Conservation (phyloP, 441 rosid species). For the Pelargonium cotyledonis region DNA sequence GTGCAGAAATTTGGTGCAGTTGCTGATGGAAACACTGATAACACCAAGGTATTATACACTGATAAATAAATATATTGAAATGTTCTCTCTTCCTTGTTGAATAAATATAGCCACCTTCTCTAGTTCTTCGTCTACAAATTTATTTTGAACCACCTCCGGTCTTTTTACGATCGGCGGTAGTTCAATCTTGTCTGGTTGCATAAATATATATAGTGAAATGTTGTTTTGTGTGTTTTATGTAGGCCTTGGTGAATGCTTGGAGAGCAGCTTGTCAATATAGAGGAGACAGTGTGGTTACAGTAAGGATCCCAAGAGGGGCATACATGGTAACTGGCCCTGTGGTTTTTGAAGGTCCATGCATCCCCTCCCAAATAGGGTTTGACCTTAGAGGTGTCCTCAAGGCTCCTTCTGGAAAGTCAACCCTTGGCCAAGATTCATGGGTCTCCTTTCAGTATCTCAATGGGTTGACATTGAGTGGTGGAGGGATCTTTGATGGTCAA, state of each 20-base stretch:
- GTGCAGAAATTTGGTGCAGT: neutral
- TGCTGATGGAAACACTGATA: constrained; percentile 20
- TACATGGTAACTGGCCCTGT: constrained; percentile 14
- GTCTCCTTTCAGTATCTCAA: constrained; percentile 16
- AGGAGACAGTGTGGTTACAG: neutral
- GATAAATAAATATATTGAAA: no score
- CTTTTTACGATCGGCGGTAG: no score
- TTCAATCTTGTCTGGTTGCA: no score
- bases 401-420: constrained; percentile 13
- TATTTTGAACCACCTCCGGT: no score
- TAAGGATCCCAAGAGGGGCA: constrained; percentile 13
- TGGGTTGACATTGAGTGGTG: constrained; percentile 16
- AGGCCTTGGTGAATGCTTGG: constrained; percentile 23
- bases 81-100: no score
- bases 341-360: constrained; percentile 20
- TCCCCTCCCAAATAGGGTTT: constrained; percentile 11
- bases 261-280: constrained; percentile 8
- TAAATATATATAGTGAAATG: no score
- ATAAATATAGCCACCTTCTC: no score
- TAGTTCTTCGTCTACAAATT: no score
- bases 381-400: constrained; percentile 12
- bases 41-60: constrained; percentile 5
- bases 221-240: no score
- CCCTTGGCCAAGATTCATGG: constrained; percentile 17
- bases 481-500: constrained; percentile 31